These are phyloP conservation scores for Lyophyllum decastes DNA, from an alignment of 768 basidiomycete genomes.

Conservation along the genomic window DNA sequence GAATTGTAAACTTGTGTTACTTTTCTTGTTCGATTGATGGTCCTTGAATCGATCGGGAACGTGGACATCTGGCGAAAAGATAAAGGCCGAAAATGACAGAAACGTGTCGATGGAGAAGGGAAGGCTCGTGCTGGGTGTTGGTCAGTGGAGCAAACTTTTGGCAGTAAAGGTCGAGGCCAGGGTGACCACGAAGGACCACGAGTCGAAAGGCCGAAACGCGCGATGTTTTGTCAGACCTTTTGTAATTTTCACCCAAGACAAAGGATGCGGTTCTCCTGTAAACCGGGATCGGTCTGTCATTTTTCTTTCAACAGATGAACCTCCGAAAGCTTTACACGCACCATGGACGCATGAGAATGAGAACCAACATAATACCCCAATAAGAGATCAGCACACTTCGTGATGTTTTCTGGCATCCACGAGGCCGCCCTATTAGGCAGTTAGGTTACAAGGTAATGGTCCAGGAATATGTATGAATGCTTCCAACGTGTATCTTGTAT, in stretches of 20 bases:
- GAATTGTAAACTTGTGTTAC: conserved; percentile 35
- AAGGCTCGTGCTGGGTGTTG: conserved; percentile 59
- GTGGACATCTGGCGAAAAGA: conserved; percentile 71
- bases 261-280: conserved; percentile 15
- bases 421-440: conserved; percentile 47
- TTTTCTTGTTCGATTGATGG: conserved; percentile 53
- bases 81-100: conserved; percentile 67
- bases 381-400: conserved; percentile 25
- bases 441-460: conserved; percentile 52
- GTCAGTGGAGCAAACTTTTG: conserved; percentile 74
- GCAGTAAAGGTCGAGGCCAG: conserved; percentile 55
- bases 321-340: conserved; percentile 7
- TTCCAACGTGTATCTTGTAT: conserved; percentile 64
- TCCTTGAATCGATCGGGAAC: conserved; percentile 71
- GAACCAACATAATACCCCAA: conserved; percentile 16
- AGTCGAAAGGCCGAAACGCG: conserved; percentile 50
- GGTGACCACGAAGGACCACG: conserved; percentile 71
- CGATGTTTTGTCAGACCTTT: conserved; percentile 39
- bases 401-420: conserved; percentile 25
- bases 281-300: conserved; percentile 11
- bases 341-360: conserved; percentile 11
- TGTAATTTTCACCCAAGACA: conserved; percentile 19
- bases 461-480: conserved; percentile 41
- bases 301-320: conserved; percentile 13
- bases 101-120: conserved; percentile 76